phyloP scores from a whole-genome alignment of 2,329 filamentous ascomycete genomes.

The Fusarium sp. region DNA sequence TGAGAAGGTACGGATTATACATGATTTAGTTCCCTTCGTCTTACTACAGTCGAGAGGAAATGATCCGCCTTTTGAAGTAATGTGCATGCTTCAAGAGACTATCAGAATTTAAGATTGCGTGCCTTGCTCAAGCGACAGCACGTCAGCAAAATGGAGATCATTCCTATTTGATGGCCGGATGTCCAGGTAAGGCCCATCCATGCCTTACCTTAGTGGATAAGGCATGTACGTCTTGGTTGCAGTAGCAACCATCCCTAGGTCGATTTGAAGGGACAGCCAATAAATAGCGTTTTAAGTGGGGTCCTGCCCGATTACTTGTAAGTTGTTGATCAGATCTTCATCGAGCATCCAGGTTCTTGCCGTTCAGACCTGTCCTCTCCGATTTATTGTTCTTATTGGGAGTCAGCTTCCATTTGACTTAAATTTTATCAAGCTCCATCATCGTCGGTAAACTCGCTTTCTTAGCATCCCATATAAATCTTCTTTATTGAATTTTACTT shows the following conservation, averaged over 20 bases:
- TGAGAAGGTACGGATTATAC: background rate
- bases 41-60: background rate
- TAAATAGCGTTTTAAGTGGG: conserved; percentile 12
- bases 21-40: background rate
- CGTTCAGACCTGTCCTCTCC: background rate
- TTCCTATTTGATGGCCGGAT: background rate
- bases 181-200: background rate
- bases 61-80: background rate
- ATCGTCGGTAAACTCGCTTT: conserved; percentile 1
- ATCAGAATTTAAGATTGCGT: background rate
- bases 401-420: background rate
- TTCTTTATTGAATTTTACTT: background rate
- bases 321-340: conserved; percentile 6
- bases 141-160: background rate
- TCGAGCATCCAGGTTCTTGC: background rate
- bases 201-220: background rate
- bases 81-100: background rate
- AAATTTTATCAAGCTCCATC: conserved; percentile 6
- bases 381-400: background rate
- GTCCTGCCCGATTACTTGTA: conserved; percentile 13
- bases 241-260: conserved; percentile 16
- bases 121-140: background rate
- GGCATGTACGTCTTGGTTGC: conserved; percentile 10
- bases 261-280: conserved; percentile 5
- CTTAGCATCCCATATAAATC: conserved; percentile 12